Evolutionary conservation across 768 basidiomycete genomes (phyloP).

Genomic region (Calocera viscosa): DNA sequence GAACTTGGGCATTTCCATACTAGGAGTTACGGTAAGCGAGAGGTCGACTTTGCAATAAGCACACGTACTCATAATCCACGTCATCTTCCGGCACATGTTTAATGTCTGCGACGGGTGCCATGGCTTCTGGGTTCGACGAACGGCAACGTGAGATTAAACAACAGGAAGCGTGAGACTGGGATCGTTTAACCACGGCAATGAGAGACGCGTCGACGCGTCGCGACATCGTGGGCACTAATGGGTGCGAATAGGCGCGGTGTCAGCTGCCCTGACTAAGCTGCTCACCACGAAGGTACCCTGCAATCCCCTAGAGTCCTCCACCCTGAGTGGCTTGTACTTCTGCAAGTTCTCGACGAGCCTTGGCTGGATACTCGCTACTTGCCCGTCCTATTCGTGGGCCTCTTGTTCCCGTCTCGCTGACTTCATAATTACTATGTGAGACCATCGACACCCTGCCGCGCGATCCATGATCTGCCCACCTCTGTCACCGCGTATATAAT

Average conservation of each 20-base stretch:
- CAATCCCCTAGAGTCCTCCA: neutral
- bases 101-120: neutral
- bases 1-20: constrained; percentile 2
- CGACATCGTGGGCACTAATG: neutral
- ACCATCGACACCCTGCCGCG: no score
- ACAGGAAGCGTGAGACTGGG: no score
- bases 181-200: no score
- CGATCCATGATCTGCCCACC: no score
- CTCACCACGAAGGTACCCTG: neutral
- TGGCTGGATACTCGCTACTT: neutral
- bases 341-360: neutral
- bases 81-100: neutral
- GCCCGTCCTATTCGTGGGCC: no score
- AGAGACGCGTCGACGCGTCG: constrained; percentile 6
- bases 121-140: neutral
- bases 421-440: no score
- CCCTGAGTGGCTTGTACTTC: neutral
- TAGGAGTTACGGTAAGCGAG: neutral
- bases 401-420: no score
- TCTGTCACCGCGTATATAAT: no score
- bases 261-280: neutral
- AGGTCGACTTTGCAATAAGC: neutral
- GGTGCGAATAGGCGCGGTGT: no score
- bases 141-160: neutral
- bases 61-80: neutral